Percentiles rank a stretch among this genome's conserved stretches.
Evolutionary conservation across 176 grass and related monocot species (phyloP).

Genomic region (Bonia amplexicaulis): DNA sequence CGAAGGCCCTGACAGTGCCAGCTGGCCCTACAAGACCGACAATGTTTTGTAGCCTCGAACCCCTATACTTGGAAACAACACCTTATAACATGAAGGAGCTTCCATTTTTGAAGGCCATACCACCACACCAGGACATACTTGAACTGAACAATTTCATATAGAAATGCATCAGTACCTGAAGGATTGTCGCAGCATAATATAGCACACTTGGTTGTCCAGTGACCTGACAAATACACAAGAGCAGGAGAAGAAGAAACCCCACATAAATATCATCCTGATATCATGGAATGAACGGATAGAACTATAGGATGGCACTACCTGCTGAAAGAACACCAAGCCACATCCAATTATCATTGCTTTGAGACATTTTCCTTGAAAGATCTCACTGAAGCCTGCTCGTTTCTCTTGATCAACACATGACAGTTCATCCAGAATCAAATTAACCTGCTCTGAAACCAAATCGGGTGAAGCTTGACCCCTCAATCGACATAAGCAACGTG

Average conservation of each 20-base stretch:
- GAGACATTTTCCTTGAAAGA: constrained; percentile 94
- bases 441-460: too few relatives aligned
- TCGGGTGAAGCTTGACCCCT: too few relatives aligned
- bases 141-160: background rate
- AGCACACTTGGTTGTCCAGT: constrained; percentile 96
- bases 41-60: background rate
- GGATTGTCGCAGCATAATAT: constrained; percentile 96
- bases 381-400: constrained; percentile 53
- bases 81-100: background rate
- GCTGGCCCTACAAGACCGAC: background rate
- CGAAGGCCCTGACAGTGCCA: background rate
- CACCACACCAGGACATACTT: constrained; percentile 8
- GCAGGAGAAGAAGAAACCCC: constrained; percentile 7
- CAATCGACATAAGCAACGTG: too few relatives aligned
- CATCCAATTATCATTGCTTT: constrained; percentile 92
- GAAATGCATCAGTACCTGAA: constrained; percentile 60
- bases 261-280: background rate
- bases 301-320: constrained; percentile 48
- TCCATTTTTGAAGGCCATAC: background rate
- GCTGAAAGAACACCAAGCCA: constrained; percentile 94
- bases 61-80: background rate
- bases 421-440: too few relatives aligned
- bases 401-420: constrained; percentile 24
- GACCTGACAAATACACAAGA: constrained; percentile 46
- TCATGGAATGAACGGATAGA: background rate